These are phyloP conservation scores for Penicillium fuscoglaucum DNA, from an alignment of 2,329 filamentous ascomycete species.

Conservation along the genomic window DNA sequence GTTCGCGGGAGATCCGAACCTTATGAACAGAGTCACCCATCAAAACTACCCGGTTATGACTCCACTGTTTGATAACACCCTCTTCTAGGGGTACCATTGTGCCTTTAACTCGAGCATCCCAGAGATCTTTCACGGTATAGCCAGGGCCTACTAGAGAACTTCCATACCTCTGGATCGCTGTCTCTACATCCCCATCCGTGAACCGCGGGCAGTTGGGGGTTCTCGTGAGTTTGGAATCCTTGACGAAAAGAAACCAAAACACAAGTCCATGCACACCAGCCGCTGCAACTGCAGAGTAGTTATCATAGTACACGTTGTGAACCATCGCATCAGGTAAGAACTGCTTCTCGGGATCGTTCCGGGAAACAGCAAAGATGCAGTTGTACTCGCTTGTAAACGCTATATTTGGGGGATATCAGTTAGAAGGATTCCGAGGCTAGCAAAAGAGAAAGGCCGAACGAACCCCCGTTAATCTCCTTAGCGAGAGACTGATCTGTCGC, in stretches of 20 bases:
- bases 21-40: constrained; percentile 25
- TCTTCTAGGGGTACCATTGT: constrained; percentile 22
- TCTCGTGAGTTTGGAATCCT: constrained; percentile 7
- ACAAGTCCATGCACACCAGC: constrained; percentile 16
- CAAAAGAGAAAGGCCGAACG: neutral
- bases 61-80: constrained; percentile 18
- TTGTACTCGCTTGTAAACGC: constrained; percentile 25
- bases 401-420: neutral
- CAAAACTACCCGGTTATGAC: constrained; percentile 16
- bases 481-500: neutral
- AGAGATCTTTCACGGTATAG: constrained; percentile 23
- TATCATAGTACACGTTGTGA: constrained; percentile 16
- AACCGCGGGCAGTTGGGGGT: constrained; percentile 16
- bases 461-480: constrained; percentile 10
- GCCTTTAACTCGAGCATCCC: constrained; percentile 17
- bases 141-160: constrained; percentile 16
- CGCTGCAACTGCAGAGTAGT: constrained; percentile 15
- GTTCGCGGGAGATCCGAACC: constrained; percentile 11
- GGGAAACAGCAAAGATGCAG: constrained; percentile 26
- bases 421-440: neutral
- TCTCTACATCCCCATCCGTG: constrained; percentile 16
- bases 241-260: constrained; percentile 24
- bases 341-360: constrained; percentile 1
- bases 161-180: constrained; percentile 12
- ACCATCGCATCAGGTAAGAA: constrained; percentile 12